These are phyloP conservation scores for Gastrolobium villosum DNA, from an alignment of 306 rosid species.

Conservation along the genomic window DNA sequence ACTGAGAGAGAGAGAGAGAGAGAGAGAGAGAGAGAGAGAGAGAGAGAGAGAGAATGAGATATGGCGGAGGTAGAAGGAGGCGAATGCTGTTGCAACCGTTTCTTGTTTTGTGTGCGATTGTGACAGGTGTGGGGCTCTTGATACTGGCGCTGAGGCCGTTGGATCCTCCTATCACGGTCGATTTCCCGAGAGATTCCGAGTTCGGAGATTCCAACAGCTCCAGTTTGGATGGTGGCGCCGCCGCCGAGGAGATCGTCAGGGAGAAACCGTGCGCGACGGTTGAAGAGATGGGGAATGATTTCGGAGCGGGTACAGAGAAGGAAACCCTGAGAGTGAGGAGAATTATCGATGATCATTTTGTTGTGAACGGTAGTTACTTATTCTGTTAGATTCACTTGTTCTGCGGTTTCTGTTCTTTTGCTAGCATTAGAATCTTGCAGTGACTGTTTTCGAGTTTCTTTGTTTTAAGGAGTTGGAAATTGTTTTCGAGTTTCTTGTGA, in stretches of 20 bases:
- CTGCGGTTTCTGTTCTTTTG: neutral
- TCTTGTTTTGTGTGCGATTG: conserved; percentile 59
- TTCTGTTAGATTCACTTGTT: conserved; percentile 15
- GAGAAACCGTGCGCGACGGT: conserved; percentile 77
- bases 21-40: neutral
- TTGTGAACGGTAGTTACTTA: conserved; percentile 62
- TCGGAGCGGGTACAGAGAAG: conserved; percentile 50
- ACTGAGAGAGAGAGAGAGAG: neutral
- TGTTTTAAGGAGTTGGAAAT: neutral
- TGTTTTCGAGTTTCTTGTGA: neutral
- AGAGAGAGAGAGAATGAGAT: conserved; percentile 55
- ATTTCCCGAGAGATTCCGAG: conserved; percentile 46
- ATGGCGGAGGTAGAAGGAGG: conserved; percentile 69
- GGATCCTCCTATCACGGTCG: conserved; percentile 62
- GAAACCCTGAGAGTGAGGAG: conserved; percentile 74
- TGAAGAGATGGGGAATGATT: conserved; percentile 86
- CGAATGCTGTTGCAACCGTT: conserved; percentile 57
- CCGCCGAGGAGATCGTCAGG: conserved; percentile 9
- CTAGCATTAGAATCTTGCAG: neutral
- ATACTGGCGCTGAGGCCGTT: conserved; percentile 65
- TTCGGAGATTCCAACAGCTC: conserved; percentile 44
- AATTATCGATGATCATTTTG: conserved; percentile 71
- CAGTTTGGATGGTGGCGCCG: conserved; percentile 29
- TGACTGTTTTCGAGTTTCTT: neutral
- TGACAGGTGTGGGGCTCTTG: conserved; percentile 60